phyloP scores from a whole-genome alignment of 495 filamentous ascomycete species.

The Annulohypoxylon moriforme region DNA sequence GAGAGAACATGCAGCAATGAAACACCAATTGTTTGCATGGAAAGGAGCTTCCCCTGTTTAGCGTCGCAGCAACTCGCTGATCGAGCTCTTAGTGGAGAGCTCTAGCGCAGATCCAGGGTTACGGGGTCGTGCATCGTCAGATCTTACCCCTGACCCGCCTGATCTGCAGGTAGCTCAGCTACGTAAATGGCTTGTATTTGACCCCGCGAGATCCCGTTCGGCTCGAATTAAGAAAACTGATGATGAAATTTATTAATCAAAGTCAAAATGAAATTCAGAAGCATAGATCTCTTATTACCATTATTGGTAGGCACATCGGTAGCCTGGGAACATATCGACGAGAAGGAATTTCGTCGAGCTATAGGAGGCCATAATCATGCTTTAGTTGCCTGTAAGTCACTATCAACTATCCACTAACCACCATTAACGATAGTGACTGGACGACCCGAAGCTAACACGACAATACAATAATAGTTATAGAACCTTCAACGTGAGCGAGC shows the following conservation, averaged over 20 bases:
- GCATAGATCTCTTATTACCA: conserved; percentile 26
- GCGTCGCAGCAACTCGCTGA: conserved; percentile 26
- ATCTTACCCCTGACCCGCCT: conserved; percentile 34
- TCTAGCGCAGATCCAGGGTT: conserved; percentile 38
- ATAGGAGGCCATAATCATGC: conserved; percentile 49
- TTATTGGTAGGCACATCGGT: conserved; percentile 22
- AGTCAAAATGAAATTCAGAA: conserved; percentile 38
- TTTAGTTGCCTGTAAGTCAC: conserved; percentile 59
- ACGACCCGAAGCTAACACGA: background rate
- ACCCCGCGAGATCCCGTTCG: conserved; percentile 27
- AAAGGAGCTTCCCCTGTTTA: conserved; percentile 42
- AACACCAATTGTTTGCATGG: conserved; percentile 41
- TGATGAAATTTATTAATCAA: background rate
- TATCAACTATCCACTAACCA: background rate
- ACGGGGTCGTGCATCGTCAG: conserved; percentile 37
- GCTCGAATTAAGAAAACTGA: background rate
- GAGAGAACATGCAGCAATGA: conserved; percentile 43
- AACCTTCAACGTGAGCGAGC: conserved; percentile 49
- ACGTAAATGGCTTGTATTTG: conserved; percentile 32
- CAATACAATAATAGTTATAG: conserved; percentile 25
- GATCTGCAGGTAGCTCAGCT: conserved; percentile 43
- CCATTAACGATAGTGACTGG: background rate
- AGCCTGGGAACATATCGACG: conserved; percentile 54
- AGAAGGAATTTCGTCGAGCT: conserved; percentile 45
- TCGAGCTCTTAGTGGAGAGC: conserved; percentile 32